These are phyloP conservation scores for cucumber (Cucumis sativus) DNA, from an alignment of 306 rosid genomes.

Conservation along the genomic window DNA sequence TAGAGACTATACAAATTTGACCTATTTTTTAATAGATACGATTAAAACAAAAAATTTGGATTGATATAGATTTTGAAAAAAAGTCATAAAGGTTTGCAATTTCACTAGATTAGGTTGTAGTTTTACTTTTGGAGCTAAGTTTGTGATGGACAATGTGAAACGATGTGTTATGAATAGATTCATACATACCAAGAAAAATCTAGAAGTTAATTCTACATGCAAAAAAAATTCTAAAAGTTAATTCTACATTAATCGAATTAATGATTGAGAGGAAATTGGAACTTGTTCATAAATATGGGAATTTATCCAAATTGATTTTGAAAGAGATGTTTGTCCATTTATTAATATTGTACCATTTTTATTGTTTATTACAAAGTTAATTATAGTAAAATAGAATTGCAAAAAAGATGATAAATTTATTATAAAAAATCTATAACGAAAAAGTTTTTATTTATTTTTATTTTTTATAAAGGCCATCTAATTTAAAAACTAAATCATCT, in stretches of 20 bases:
- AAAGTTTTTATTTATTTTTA: too few species aligned
- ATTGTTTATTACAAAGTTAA: too few species aligned
- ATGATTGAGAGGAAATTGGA: not conserved
- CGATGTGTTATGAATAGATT: not conserved
- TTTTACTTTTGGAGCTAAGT: not conserved
- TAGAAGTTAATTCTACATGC: not conserved
- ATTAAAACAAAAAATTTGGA: not conserved
- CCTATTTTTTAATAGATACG: not conserved
- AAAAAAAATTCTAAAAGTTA: too few species aligned
- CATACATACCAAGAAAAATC: not conserved
- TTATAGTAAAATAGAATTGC: too few species aligned
- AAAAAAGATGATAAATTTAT: too few species aligned
- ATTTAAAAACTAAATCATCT: too few species aligned
- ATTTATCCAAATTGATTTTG: too few species aligned
- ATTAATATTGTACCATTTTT: too few species aligned
- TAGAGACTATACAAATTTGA: not conserved
- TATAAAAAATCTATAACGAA: too few species aligned
- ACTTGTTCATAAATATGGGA: too few species aligned
- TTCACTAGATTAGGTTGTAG: not conserved
- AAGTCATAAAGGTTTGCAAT: not conserved
- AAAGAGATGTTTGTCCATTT: too few species aligned
- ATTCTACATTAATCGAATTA: not conserved
- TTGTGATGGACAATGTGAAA: not conserved
- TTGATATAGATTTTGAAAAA: not conserved
- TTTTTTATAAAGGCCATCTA: too few species aligned